Evolutionary conservation across 148 eudicot genomes (phyloP), one percentile per base, ranked within the genome.

Genomic region (Amaranthus cruentus): DNA sequence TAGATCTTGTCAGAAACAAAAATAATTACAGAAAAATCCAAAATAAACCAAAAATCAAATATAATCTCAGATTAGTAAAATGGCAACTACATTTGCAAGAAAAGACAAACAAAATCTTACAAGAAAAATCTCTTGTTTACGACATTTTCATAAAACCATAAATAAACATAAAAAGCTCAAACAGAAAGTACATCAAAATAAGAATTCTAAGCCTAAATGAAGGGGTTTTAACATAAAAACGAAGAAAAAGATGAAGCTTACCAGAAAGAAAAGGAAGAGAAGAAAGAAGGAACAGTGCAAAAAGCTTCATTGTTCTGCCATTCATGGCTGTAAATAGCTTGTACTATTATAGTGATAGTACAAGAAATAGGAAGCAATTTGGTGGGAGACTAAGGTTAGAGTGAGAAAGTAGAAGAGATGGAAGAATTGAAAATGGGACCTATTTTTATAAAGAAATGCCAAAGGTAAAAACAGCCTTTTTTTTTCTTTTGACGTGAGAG

Each of bases 201-300:
- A 28, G 38, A 28, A 28, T 28, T 28, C 2, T 2, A 28, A 28
- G 38, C 38, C 38, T 28, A 28, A 28, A 28, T 28, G 38, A 28
- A 28, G 38, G 38, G 38, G 38, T 28, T 28, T 60, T 60, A 44
- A 28, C 7, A 60, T 5, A 60, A 7, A 21, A 28, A 60, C 11
- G 1, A 60, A 15, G 64, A 18, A 28, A 21, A 12, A 46, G 8
- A 7, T 10, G 18, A 13, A 51, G 78, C 84, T 81, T 81, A 85
- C 88, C 28, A 51, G 84, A 85, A 69, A 72, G 47, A 67, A 79
- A 68, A 59, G 78, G 47, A 42, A 85, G 62, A n/a, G 81, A 73
- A 14, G 77, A 51, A 60, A 71, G 50, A 2, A 76, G 58, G 65
- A 56, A 69, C 56, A 79, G 53, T 60, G 60, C 13, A 21, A 79